Evolutionary conservation across 306 rosid genomes (phyloP), one percentile per base, ranked within the genome.

Genomic region (Vachellia pachyceras): DNA sequence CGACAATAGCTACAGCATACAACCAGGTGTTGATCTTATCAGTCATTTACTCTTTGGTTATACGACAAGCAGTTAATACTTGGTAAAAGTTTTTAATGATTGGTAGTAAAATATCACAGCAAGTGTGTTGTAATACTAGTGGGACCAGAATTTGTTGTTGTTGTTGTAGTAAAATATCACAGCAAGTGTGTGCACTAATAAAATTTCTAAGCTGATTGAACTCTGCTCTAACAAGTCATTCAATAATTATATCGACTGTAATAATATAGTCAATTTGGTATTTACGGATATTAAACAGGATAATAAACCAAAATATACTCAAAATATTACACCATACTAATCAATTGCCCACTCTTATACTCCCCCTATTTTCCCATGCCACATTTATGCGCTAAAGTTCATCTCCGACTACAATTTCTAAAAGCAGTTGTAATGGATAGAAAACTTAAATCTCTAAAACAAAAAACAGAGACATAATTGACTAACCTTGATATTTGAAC

Each of bases 401-500:
- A 57, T 58, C 22, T 49, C 68, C n/a, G 52, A 74, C 68, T 11
- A 71, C 40, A 71, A 23, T 12, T 70, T 44, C n/a, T 6, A 70
- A 72, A 41, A 35, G 42, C 45, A 49, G 77, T 35, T 72, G 37
- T 14, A 58, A 50, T 66, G 20, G 14, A 18, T 72, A n/a, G 74
- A 33, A 67, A 68, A 50, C 11, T 33, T n/a, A 73, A 20, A 80
- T 0, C 1, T 29, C 33, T 29, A 79, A 15, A 39, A 67, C 36
- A 69, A 29, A 29, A 29, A 29, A 29, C 33, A 29, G 33, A 66
- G 33, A 54, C 25, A 23, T 10, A 63, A 55, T 54, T 17, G 39
- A 64, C 93, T 55, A 67, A 93, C 98, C 99, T 91, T 90, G 76
- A 91, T 93, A 85, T 88, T 88, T 74, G 86, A 86, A 81, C 86